phyloP scores from a whole-genome alignment of 1,284 basidiomycete genomes.

The Apiotrichum akiyoshidainum region DNA sequence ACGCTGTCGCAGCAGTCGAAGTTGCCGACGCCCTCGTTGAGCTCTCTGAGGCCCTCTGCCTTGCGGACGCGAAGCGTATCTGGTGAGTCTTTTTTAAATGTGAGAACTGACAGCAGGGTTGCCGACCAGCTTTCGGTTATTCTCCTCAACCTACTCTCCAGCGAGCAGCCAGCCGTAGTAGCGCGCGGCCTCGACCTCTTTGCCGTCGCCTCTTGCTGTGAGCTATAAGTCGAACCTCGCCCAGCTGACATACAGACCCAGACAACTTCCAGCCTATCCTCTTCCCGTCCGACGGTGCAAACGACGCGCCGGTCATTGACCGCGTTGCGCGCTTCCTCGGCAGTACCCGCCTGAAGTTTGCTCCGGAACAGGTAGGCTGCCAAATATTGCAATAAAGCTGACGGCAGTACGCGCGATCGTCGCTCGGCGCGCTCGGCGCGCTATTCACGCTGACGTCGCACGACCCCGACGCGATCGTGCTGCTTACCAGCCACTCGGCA shows the following conservation, averaged over 20 bases:
- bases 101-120: slow-evolving; percentile 22
- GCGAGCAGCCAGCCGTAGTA: slow-evolving; percentile 12
- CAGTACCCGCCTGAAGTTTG: slow-evolving; percentile 3
- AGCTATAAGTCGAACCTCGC: slow-evolving; percentile 6
- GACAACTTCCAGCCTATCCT: slow-evolving; percentile 34
- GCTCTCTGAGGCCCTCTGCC: slow-evolving; percentile 27
- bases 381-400: background rate
- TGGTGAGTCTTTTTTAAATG: slow-evolving; percentile 25
- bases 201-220: slow-evolving; percentile 32
- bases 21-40: slow-evolving; percentile 22
- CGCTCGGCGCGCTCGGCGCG: slow-evolving; percentile 17
- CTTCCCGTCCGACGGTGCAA: slow-evolving; percentile 6
- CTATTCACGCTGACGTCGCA: slow-evolving; percentile 32
- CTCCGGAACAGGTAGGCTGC: slow-evolving; percentile 2
- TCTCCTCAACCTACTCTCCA: slow-evolving; percentile 18
- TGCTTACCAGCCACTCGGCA: slow-evolving; percentile 34
- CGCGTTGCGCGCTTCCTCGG: slow-evolving; percentile 23
- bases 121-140: slow-evolving; percentile 30
- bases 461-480: slow-evolving; percentile 34
- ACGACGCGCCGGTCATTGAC: slow-evolving; percentile 24
- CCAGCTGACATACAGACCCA: slow-evolving; percentile 31
- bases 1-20: slow-evolving; percentile 9
- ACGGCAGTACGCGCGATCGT: slow-evolving; percentile 10
- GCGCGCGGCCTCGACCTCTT: slow-evolving; percentile 31
- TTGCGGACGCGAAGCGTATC: slow-evolving; percentile 16